Evolutionary conservation across 495 filamentous ascomycete genomes (phyloP).

Genomic region (Neohortaea acidophila): DNA sequence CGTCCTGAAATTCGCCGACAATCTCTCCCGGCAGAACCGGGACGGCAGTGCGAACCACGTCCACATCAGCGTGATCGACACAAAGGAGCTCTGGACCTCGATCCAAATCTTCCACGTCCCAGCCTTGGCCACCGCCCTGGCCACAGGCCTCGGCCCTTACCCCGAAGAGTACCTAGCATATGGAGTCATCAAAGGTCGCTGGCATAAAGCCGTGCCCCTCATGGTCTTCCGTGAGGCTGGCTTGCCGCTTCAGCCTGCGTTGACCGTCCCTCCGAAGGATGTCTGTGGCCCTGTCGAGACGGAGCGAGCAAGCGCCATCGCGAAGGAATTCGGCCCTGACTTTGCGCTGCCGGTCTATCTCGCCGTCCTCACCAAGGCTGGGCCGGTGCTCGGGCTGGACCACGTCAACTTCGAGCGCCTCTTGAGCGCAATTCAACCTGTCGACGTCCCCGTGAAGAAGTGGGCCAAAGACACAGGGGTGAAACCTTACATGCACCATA

Average conservation of each 20-base stretch:
- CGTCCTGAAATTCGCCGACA: not conserved
- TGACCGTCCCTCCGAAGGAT: too few species aligned
- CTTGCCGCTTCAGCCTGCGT: too few species aligned
- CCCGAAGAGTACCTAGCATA: not conserved
- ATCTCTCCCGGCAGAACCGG: not conserved
- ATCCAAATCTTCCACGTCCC: not conserved
- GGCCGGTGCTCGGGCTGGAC: too few species aligned
- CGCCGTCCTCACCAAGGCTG: slow-evolving; percentile 5
- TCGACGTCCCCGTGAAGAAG: too few species aligned
- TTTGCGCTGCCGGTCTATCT: slow-evolving; percentile 1
- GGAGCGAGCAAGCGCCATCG: not conserved
- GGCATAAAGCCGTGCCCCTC: not conserved
- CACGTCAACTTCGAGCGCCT: too few species aligned
- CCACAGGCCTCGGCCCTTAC: not conserved
- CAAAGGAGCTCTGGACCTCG: not conserved
- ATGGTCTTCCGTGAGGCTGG: not conserved
- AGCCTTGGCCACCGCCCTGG: not conserved
- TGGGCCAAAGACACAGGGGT: too few species aligned
- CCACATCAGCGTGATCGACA: not conserved
- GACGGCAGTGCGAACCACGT: not conserved
- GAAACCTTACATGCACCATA: too few species aligned
- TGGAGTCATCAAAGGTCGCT: not conserved
- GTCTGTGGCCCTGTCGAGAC: too few species aligned
- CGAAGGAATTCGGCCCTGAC: not conserved
- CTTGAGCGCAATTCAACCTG: too few species aligned